These are phyloP conservation scores for Entrophospora sp. DNA, from an alignment of 192 early-diverging fungal genomes.

Conservation along the genomic window DNA sequence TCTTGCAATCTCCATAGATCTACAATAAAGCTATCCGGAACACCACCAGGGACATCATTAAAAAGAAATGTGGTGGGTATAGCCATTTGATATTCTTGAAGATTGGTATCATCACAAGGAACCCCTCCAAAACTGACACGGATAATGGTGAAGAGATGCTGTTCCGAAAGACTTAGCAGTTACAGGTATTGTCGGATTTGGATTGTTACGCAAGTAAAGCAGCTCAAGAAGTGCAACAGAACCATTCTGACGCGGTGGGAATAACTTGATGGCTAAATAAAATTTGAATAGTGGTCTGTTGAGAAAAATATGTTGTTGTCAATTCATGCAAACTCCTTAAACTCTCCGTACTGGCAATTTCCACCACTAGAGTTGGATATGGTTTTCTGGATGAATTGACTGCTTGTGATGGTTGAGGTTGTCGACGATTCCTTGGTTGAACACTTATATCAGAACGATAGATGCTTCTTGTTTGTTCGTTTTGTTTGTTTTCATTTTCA, in stretches of 20 bases:
- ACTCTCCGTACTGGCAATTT: conserved; percentile 6
- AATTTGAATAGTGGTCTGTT: conserved; percentile 12
- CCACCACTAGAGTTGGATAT: conserved; percentile 16
- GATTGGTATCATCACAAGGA: background rate
- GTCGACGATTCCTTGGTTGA: background rate
- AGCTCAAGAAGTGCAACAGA: conserved; percentile 8
- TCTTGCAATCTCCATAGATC: conserved; percentile 13
- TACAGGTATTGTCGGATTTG: conserved; percentile 14
- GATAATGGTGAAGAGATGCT: background rate
- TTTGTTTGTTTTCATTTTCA: too few species aligned
- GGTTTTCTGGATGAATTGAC: background rate
- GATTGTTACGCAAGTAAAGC: conserved; percentile 16
- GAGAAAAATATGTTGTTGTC: conserved; percentile 10
- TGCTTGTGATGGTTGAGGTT: conserved; percentile 6
- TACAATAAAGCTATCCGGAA: conserved; percentile 7
- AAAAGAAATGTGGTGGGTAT: conserved; percentile 16
- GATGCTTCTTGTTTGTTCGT: too few species aligned
- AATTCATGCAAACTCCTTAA: background rate
- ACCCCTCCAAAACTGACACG: conserved; percentile 4
- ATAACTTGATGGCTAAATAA: conserved; percentile 14
- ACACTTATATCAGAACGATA: conserved; percentile 7
- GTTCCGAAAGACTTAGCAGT: conserved; percentile 3
- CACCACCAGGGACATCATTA: background rate
- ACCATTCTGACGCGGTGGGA: background rate
- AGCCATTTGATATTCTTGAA: conserved; percentile 7